These are phyloP conservation scores for Candida boidinii DNA, from an alignment of 805 yeast genomes.

Conservation along the genomic window DNA sequence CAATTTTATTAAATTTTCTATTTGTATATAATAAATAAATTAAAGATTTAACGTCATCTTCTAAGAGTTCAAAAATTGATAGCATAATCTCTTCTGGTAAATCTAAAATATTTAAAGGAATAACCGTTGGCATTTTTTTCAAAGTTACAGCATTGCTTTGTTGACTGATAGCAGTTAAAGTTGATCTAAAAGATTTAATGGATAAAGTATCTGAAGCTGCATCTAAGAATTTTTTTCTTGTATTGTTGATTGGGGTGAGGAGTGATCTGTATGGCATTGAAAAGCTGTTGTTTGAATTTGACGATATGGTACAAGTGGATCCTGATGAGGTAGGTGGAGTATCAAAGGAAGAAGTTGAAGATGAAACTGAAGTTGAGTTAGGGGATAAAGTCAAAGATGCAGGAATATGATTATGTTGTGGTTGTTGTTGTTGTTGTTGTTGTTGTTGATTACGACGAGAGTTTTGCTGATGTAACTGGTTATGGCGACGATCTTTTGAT, in stretches of 20 bases:
- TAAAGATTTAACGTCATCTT: constrained; percentile 30
- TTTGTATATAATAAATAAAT: constrained; percentile 42
- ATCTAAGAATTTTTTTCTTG: constrained; percentile 20
- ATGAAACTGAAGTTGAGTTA: too few species aligned
- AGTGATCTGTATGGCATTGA: constrained; percentile 42
- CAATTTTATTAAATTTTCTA: constrained; percentile 38
- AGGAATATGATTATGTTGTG: too few species aligned
- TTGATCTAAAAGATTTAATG: constrained; percentile 27
- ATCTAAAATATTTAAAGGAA: constrained; percentile 10
- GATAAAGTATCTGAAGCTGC: constrained; percentile 37
- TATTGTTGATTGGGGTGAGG: constrained; percentile 24
- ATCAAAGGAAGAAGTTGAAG: too few species aligned
- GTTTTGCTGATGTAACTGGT: too few species aligned
- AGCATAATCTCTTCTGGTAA: constrained; percentile 38
- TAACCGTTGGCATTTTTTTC: constrained; percentile 3
- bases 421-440: too few species aligned
- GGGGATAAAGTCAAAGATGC: too few species aligned
- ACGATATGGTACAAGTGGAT: background rate
- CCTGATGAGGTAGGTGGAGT: background rate
- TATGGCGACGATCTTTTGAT: too few species aligned
- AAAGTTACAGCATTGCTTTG: constrained; percentile 3
- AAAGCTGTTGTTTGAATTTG: constrained; percentile 14
- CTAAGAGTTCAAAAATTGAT: constrained; percentile 25
- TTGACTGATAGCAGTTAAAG: constrained; percentile 9
- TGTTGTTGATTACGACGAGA: constrained; percentile 5